Evolutionary conservation across 2,329 filamentous ascomycete genomes (phyloP).

Genomic region (Aspergillus caelatus): DNA sequence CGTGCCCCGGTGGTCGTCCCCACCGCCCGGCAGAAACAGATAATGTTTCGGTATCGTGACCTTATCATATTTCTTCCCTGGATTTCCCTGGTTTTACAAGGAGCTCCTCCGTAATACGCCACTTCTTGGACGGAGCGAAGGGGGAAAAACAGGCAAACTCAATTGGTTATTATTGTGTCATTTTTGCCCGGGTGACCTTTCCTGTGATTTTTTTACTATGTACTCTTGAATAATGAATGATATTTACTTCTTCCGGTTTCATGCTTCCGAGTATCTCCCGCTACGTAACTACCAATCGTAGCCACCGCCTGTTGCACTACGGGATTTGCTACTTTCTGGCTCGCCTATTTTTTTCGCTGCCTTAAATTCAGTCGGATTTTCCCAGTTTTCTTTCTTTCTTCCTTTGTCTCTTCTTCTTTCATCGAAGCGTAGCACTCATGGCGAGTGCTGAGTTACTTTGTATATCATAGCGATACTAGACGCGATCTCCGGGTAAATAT

Average conservation of each 20-base stretch:
- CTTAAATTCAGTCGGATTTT: neutral
- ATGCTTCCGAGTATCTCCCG: constrained; percentile 13
- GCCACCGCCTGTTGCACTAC: constrained; percentile 29
- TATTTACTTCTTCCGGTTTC: neutral
- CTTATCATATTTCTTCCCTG: constrained; percentile 6
- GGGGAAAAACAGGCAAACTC: neutral
- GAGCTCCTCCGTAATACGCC: neutral
- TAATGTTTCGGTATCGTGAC: constrained; percentile 1
- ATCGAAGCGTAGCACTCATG: neutral
- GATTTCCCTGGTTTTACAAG: neutral
- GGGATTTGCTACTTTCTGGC: constrained; percentile 11
- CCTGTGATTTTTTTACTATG: neutral
- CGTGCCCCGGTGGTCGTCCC: constrained; percentile 6
- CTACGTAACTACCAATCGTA: constrained; percentile 22
- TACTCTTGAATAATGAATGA: constrained; percentile 1
- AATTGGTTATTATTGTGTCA: neutral
- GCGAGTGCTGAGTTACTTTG: constrained; percentile 9
- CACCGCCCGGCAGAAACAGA: constrained; percentile 24
- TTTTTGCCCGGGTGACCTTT: too few species aligned
- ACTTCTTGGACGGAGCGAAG: neutral
- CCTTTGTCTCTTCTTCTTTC: constrained; percentile 4
- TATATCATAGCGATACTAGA: constrained; percentile 5
- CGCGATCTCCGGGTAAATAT: constrained; percentile 19
- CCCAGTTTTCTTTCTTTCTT: neutral
- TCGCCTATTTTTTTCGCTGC: constrained; percentile 10